Evolutionary conservation across 2,329 filamentous ascomycete species (phyloP).

Genomic region (Trichoderma endophyticum): DNA sequence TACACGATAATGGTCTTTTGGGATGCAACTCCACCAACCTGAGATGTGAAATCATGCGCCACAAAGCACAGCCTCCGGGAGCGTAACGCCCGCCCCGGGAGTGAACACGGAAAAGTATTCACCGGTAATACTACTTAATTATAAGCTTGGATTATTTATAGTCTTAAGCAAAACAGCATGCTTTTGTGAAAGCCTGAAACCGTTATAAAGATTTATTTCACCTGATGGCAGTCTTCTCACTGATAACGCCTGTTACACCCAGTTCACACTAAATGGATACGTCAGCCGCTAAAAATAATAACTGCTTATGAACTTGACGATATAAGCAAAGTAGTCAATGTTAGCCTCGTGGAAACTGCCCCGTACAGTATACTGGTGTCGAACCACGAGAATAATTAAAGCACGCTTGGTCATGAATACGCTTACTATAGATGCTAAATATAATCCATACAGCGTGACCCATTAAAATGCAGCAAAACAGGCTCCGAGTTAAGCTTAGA

Average conservation of each 20-base stretch:
- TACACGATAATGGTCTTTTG: background rate
- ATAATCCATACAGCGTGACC: background rate
- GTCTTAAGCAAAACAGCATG: background rate
- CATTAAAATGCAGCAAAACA: background rate
- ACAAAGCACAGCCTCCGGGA: background rate
- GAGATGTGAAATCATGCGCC: background rate
- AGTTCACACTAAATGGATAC: background rate
- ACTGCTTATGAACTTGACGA: background rate
- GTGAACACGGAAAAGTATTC: background rate
- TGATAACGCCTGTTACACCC: background rate
- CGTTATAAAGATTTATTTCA: background rate
- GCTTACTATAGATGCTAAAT: background rate
- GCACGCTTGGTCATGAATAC: background rate
- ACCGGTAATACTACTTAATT: background rate
- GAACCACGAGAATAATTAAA: background rate
- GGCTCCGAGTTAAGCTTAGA: background rate
- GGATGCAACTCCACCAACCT: background rate
- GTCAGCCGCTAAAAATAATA: background rate
- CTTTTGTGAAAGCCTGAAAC: background rate
- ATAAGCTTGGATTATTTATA: background rate
- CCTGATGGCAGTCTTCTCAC: background rate
- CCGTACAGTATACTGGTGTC: background rate
- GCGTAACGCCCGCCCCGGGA: background rate
- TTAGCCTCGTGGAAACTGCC: background rate
- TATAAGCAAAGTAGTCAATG: background rate